These are phyloP conservation scores for Ascochyta rabiei DNA, from an alignment of 2,329 filamentous ascomycete genomes.

Conservation along the genomic window DNA sequence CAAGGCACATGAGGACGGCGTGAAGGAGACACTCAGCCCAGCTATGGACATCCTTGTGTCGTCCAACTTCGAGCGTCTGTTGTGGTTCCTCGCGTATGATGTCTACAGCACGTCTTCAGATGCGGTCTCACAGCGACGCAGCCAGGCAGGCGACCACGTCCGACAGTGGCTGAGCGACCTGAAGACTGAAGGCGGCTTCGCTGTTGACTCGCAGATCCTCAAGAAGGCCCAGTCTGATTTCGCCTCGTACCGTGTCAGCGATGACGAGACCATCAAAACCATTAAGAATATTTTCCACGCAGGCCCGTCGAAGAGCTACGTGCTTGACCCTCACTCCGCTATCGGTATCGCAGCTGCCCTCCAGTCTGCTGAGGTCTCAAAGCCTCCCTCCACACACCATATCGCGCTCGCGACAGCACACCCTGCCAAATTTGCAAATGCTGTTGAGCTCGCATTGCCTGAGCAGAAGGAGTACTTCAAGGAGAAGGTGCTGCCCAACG, in stretches of 20 bases:
- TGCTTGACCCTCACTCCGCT: slow-evolving; percentile 91
- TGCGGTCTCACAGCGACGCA: slow-evolving; percentile 52
- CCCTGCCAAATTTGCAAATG: slow-evolving; percentile 89
- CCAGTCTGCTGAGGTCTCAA: slow-evolving; percentile 66
- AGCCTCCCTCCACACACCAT: slow-evolving; percentile 62
- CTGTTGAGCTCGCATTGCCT: slow-evolving; percentile 79
- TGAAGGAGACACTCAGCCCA: slow-evolving; percentile 89
- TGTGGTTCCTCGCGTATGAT: slow-evolving; percentile 86
- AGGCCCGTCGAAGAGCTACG: slow-evolving; percentile 63
- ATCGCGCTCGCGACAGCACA: slow-evolving; percentile 92
- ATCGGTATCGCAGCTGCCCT: slow-evolving; percentile 80
- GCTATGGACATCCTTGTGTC: slow-evolving; percentile 98
- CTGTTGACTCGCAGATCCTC: slow-evolving; percentile 76
- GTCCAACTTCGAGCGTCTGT: slow-evolving; percentile 92
- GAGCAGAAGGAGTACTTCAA: slow-evolving; percentile 77
- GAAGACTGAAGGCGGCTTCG: slow-evolving; percentile 82
- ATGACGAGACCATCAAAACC: slow-evolving; percentile 57
- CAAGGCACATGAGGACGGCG: slow-evolving; percentile 70
- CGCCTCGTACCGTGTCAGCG: slow-evolving; percentile 73
- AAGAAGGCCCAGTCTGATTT: slow-evolving; percentile 75
- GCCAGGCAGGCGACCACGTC: slow-evolving; percentile 73
- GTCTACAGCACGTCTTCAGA: slow-evolving; percentile 48
- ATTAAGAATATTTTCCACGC: slow-evolving; percentile 57
- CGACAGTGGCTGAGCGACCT: slow-evolving; percentile 77
- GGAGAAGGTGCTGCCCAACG: slow-evolving; percentile 74